Conservation (phyloP, 2,329 filamentous ascomycete genomes). For the Aspergillus pseudotamarii region DNA sequence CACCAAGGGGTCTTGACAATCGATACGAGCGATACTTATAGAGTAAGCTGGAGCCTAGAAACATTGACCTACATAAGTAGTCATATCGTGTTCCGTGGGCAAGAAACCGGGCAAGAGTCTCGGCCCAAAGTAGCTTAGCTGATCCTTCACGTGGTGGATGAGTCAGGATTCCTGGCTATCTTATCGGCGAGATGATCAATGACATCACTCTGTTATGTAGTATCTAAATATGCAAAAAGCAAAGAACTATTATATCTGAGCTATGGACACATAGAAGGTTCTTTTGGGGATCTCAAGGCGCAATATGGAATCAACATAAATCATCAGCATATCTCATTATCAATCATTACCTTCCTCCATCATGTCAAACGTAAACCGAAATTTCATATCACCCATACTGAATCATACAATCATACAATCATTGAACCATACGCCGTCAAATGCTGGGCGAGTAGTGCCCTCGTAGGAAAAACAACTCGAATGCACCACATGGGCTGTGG, state of each 20-base stretch:
- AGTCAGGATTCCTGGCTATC: background rate
- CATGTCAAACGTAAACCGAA: background rate
- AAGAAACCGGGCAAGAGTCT: background rate
- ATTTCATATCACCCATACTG: background rate
- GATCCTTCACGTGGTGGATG: background rate
- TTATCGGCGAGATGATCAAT: background rate
- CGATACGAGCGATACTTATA: background rate
- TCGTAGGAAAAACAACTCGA: background rate
- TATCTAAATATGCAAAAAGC: background rate
- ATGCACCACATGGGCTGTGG: background rate
- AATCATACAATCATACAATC: constrained; percentile 8
- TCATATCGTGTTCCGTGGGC: background rate
- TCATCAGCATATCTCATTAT: constrained; percentile 18
- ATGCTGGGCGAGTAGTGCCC: background rate
- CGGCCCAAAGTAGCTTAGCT: background rate
- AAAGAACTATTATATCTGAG: background rate
- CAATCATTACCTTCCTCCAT: constrained; percentile 10
- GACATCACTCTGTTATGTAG: background rate
- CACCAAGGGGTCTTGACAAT: background rate
- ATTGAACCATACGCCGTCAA: constrained; percentile 9
- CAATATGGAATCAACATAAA: background rate
- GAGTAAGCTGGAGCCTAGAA: background rate
- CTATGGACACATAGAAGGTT: background rate
- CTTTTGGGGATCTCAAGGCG: background rate
- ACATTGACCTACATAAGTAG: background rate